These are phyloP conservation scores for Stephanodiscus triporus DNA, from an alignment of 108 stramenopile species.

Conservation along the genomic window DNA sequence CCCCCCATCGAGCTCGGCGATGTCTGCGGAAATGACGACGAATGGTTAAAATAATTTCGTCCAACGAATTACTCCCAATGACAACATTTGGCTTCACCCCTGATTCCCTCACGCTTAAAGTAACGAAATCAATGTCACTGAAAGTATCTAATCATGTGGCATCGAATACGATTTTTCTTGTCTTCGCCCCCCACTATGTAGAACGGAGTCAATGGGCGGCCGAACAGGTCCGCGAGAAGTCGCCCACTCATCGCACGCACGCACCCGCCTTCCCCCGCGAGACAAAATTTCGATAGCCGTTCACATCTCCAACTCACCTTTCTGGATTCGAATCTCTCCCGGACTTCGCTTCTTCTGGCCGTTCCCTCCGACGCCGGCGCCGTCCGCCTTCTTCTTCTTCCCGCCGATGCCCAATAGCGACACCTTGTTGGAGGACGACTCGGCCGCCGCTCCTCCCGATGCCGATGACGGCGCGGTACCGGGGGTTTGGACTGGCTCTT, in stretches of 20 bases:
- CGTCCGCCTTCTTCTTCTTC: slow-evolving; percentile 72
- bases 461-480: slow-evolving; percentile 43
- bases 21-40: slow-evolving; percentile 65
- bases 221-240: neutral
- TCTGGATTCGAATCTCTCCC: slow-evolving; percentile 99
- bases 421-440: slow-evolving; percentile 46
- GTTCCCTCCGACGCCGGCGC: slow-evolving; percentile 5
- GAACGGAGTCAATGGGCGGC: too few relatives aligned
- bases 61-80: neutral
- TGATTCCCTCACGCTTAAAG: too few relatives aligned
- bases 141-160: too few relatives aligned
- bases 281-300: neutral
- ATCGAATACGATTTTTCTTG: too few relatives aligned
- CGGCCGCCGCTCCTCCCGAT: slow-evolving; percentile 18
- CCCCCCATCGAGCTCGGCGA: slow-evolving; percentile 99
- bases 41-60: neutral
- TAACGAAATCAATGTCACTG: too few relatives aligned
- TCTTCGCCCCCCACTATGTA: too few relatives aligned
- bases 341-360: slow-evolving; percentile 87
- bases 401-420: slow-evolving; percentile 85
- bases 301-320: slow-evolving; percentile 66
- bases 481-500: slow-evolving; percentile 41
- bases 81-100: too few relatives aligned
- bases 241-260: too few relatives aligned
- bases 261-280: neutral